Evolutionary conservation across 768 basidiomycete genomes (phyloP).

Genomic region (Podaxis mareebaensis): DNA sequence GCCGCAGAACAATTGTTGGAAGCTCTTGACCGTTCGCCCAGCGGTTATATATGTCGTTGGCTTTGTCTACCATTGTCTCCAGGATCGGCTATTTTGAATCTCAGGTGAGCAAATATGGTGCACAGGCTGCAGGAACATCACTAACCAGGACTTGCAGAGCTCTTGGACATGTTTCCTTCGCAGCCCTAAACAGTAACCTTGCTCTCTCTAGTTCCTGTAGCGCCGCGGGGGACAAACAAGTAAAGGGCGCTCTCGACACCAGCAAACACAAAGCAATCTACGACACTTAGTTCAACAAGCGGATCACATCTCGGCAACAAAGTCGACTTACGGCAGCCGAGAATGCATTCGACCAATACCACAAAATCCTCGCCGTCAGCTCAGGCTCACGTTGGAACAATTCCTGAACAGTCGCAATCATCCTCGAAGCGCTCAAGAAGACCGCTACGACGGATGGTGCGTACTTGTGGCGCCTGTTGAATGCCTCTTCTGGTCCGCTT

Average conservation of each 20-base stretch:
- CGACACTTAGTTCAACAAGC: not conserved
- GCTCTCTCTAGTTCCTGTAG: constrained; percentile 60
- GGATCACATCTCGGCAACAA: not conserved
- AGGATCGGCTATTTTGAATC: constrained; percentile 39
- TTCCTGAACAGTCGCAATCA: constrained; percentile 61
- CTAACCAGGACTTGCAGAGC: constrained; percentile 48
- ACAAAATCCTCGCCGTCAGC: constrained; percentile 52
- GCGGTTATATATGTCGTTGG: constrained; percentile 48
- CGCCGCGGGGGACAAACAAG: constrained; percentile 61
- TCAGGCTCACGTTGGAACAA: constrained; percentile 60
- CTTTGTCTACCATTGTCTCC: constrained; percentile 51
- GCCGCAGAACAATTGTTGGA: constrained; percentile 41
- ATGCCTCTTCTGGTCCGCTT: constrained; percentile 55
- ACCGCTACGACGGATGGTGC: constrained; percentile 72
- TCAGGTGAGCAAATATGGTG: constrained; percentile 8
- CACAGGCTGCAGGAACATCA: constrained; percentile 9
- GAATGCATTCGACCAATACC: constrained; percentile 56
- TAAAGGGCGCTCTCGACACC: constrained; percentile 67
- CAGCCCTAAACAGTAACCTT: constrained; percentile 43
- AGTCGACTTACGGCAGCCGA: constrained; percentile 46
- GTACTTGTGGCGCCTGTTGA: constrained; percentile 63
- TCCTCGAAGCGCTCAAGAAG: constrained; percentile 61
- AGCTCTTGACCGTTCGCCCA: constrained; percentile 49
- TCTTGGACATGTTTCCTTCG: constrained; percentile 45
- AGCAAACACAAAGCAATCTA: constrained; percentile 54